A percentile compares a stretch with the other conserved stretches of the same genome.
Evolutionary conservation across 2,329 filamentous ascomycete species (phyloP).

Genomic region (Aspergillus sp.): DNA sequence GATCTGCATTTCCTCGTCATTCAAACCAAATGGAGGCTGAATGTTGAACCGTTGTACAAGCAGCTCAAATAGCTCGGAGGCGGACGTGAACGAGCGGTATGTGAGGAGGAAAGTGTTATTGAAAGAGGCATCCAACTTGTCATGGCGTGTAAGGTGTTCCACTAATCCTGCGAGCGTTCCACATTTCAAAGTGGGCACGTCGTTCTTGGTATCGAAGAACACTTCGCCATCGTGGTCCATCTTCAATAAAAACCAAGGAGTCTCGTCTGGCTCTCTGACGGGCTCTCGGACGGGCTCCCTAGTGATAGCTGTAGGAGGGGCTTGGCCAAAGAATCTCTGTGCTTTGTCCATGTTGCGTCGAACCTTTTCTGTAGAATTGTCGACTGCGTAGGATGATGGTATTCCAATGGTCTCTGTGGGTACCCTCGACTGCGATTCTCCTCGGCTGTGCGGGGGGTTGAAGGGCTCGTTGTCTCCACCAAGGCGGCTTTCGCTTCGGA

Average conservation of each 20-base stretch:
- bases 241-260: conserved; percentile 69
- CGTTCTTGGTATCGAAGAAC: conserved; percentile 79
- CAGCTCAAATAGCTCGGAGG: conserved; percentile 85
- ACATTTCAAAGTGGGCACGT: conserved; percentile 73
- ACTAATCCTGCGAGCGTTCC: conserved; percentile 85
- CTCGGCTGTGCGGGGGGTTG: conserved; percentile 21
- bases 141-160: conserved; percentile 91
- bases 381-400: conserved; percentile 36
- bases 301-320: conserved; percentile 36
- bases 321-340: conserved; percentile 44
- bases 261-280: conserved; percentile 62
- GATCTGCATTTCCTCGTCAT: conserved; percentile 68
- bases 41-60: conserved; percentile 88
- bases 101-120: conserved; percentile 98
- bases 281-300: conserved; percentile 36
- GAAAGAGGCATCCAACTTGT: conserved; percentile 90
- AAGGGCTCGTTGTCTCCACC: conserved; percentile 21
- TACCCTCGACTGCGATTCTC: conserved; percentile 34
- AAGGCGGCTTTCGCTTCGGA: conserved; percentile 34
- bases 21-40: conserved; percentile 80
- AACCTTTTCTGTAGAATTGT: conserved; percentile 32
- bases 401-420: conserved; percentile 39
- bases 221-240: conserved; percentile 87
- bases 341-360: conserved; percentile 44
- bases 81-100: conserved; percentile 90